Base-by-base conservation (phyloP, 2,329 filamentous ascomycete species). In the Exophiala sideris region DNA sequence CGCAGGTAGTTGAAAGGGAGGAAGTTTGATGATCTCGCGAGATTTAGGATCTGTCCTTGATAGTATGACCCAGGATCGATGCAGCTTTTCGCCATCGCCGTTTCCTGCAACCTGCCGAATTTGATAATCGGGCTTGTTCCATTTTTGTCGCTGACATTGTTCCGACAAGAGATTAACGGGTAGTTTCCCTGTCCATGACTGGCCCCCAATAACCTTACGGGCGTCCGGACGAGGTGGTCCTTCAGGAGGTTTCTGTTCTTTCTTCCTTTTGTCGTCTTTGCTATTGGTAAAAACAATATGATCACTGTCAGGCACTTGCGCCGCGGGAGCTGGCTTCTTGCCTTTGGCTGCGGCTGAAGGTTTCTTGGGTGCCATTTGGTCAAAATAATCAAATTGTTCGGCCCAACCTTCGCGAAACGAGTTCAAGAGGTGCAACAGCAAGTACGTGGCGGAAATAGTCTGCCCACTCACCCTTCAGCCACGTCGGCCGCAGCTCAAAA, bases 121-220 rank as follows among this genome's bases (percentile, higher is more conserved):
- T 60, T 87, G 87, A 71, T 96, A 99, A 60, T 95, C 91, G 1
- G 92, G 92, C 68, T 86, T 92, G 62, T 90, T 88, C 94, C 94
- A 99, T 68, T 89, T 90, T 70, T 95, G 89, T 71, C 92, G 95
- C 73, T 96, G 91, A 66, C 91, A 96, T 73, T 95, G 89, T 76
- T 97, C 94, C 34, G 88, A 89, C 60, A 97, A 82, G 65, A 97
- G 80, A 68, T 95, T 96, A 60, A 96, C 88, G 1, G 94, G 94
- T 32, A 99, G 76, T 70, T 99, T 99, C 38, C 94, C 94, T 0
- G 94, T 99, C 94, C 94, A 99, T 63, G 91, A 96, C 54, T 90
- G 84, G 45, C 94, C 94, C 39, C 91, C 94, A 66, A 99, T 95
- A 61, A 99, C 76, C 64, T 95, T 89, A 71, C 81, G 76, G 18